Base-by-base conservation (phyloP, 495 filamentous ascomycete genomes). In the Aspergillus nanangensis region DNA sequence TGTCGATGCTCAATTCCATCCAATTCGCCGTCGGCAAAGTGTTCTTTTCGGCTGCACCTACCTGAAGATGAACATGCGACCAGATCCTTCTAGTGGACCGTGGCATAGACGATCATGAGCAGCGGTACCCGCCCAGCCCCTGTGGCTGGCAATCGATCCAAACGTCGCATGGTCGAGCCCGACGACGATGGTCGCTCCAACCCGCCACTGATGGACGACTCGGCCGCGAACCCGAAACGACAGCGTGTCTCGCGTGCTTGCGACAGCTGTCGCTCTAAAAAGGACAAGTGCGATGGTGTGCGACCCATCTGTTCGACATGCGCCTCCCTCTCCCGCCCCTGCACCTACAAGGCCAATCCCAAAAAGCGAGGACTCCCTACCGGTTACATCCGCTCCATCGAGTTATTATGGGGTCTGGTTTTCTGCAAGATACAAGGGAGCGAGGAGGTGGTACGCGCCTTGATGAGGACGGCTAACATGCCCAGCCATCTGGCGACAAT, bases 221-320 rank as follows among this genome's bases (percentile, higher is more conserved):
- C 41, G 20, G 25, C 50, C 32, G 50, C 58, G 21, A 64, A 65
- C 36, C 64, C 62, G 5, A 71, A 71, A 47, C 55, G 68, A 35
- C 68, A 71, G 52, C 68, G 68, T 17, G 83, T 86, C 2, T 83
- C 82, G 17, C 69, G 80, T 35, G 82, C 82, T 13, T 86, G 82
- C 63, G 81, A 85, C 47, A 82, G 81, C 44, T 86, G 82, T 52
- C 76, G 82, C 20, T 74, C 75, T 8, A 77, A 76, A 37, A 77
- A 83, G 35, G 81, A 84, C 59, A 84, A 81, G 51, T 87, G 83
- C 52, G 83, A 87, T 47, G 83, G 83, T 0, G 62, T 63, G 10
- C 79, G 79, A 41, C 82, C 83, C 8, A 57, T 71, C 7, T 87
- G 83, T 52, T 77, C 72, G 20, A 83, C 81, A 3, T 89, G 84